Evolutionary conservation across 768 basidiomycete genomes (phyloP), one percentile per base, ranked within the genome.

Genomic region (Albatrellus ellisii): DNA sequence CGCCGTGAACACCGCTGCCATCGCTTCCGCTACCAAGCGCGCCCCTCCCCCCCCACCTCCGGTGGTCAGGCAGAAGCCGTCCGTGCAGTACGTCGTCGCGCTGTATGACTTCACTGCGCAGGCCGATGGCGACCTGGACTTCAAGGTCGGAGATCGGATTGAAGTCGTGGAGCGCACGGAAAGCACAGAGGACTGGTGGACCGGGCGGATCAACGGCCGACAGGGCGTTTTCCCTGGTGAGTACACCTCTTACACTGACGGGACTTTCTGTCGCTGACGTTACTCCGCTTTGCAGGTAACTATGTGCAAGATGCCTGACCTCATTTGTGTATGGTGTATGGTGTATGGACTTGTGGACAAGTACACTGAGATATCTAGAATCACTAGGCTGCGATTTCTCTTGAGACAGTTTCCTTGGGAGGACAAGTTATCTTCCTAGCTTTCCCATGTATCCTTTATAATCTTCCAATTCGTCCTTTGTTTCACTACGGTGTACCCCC

Each of bases 121-220:
- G 72, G 86, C 91, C 29, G 89, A 85, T 0, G 94, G 94, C 1
- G 94, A 98, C 60, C 64, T 98, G 43, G 82, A 80, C 1, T 98
- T 98, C 66, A 76, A 68, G 47, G 74, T 77, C 12, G 94, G 94
- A 12, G 92, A 97, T 60, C 68, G 72, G 50, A 97, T 98, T 59
- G 89, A 94, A 62, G 66, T 98, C 41, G 70, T 95, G 26, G 80
- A 91, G 60, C 75, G 74, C 60, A 79, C 81, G 14, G 73, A 72
- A 6, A 91, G 77, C 53, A 56, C 79, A 21, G 88, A 98, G 56
- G 92, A 98, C 56, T 97, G 92, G 92, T 98, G 94, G 94, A 95
- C 91, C 21, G 92, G 94, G 6, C 71, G 74, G 53, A 41, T 94
- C 51, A 77, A 87, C 49, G 90, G 90, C 6, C 57, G 59, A 47